Evolutionary conservation across 805 yeast genomes (phyloP), one percentile per base, ranked within the genome.

Genomic region (Jamesozyma jinghongensis): DNA sequence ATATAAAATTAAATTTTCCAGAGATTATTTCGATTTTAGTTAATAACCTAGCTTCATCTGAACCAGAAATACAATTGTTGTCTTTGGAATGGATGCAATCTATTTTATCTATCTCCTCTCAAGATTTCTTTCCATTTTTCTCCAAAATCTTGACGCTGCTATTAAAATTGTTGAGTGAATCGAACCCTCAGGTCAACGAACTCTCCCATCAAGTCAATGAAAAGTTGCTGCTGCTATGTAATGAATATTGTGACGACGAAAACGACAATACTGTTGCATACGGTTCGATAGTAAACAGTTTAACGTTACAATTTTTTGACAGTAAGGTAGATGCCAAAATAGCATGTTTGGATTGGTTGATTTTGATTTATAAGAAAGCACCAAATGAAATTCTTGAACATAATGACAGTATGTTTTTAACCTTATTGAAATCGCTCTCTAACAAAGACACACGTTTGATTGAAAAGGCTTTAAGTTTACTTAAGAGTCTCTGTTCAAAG

Each of bases 291-390:
- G 77, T 87, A 32, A 78, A 79, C 43, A 79, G 81, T 4, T 68
- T 90, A 41, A 79, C 85, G 3, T 57, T 77, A 32, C 94, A 87
- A 55, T 78, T 83, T 45, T 62, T 77, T 43, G 79, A 76, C 47
- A 85, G 82, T 40, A 80, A 84, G 50, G 95, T 86, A 45, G 77
- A 79, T 22, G 83, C 96, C 0, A 72, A 92, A 43, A 71, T 86
- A 27, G 85, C 94, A 0, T 80, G 92, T 19, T 65, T 92, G 28
- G 95, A 88, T 48, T 92, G 98, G 98, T 67, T 92, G 26, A 77
- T 79, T 13, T 76, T 85, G 71, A 68, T 92, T 32, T 90, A 87
- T 54, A 70, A 75, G 20, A 80, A 80, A 49, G 80, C 81, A 17
- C 81, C 83, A 2, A 62, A 67, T 31, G 71, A 74, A 44, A 67